A percentile compares a stretch with the other conserved stretches of the same genome.
These are phyloP conservation scores for Apiosordaria backusii DNA, from an alignment of 495 filamentous ascomycete species.

Conservation along the genomic window DNA sequence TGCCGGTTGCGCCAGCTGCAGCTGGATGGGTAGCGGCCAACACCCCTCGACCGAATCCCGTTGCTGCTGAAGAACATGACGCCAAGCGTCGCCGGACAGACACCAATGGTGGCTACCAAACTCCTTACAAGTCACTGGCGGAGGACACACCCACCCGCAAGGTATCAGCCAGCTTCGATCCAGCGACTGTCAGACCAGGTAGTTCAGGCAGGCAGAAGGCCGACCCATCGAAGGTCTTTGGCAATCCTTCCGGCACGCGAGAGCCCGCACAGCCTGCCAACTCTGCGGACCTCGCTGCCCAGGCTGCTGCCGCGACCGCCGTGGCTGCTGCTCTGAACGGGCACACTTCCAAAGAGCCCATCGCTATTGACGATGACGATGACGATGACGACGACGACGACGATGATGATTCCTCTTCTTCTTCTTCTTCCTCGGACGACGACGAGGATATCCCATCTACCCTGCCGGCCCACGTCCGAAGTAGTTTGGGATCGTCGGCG, in stretches of 20 bases:
- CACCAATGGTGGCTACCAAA: conserved; percentile 20
- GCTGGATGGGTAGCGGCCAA: not conserved
- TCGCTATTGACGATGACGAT: conserved; percentile 7
- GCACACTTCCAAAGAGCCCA: not conserved
- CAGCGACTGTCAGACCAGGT: too few species aligned
- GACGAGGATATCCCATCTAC: conserved; percentile 44
- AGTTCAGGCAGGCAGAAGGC: too few species aligned
- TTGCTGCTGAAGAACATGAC: conserved; percentile 24
- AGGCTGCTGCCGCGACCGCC: not conserved
- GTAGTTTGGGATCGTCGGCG: conserved; percentile 12
- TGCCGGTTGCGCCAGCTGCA: not conserved
- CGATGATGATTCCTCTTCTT: too few species aligned
- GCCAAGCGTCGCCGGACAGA: conserved; percentile 32
- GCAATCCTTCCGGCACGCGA: too few species aligned
- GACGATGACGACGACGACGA: conserved; percentile 33
- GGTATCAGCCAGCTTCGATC: conserved; percentile 9
- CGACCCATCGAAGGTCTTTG: too few species aligned
- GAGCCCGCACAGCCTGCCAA: not conserved
- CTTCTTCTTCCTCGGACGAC: conserved; percentile 18
- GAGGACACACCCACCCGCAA: conserved; percentile 30
- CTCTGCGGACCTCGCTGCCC: not conserved
- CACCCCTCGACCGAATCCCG: conserved; percentile 13
- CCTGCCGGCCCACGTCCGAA: conserved; percentile 30
- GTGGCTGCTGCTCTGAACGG: not conserved
- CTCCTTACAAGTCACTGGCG: conserved; percentile 9